phyloP scores from a whole-genome alignment of 2,329 filamentous ascomycete genomes.

The Nemania bipapillata region DNA sequence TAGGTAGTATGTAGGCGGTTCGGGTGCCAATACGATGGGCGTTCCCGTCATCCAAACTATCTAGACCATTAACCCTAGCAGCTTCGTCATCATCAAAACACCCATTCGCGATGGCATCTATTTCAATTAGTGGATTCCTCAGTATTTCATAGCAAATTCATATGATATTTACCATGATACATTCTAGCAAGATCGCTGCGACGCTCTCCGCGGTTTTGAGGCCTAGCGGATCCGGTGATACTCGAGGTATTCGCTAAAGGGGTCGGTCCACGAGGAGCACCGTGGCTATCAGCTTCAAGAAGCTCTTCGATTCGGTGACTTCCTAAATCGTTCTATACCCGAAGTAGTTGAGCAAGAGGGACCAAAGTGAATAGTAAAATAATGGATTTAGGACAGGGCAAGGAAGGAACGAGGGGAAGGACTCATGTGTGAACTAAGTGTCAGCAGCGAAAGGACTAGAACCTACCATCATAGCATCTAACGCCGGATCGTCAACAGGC shows the following conservation, averaged over 20 bases:
- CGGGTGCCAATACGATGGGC: conserved; percentile 38
- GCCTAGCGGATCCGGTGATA: too few species aligned
- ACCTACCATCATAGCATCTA: conserved; percentile 32
- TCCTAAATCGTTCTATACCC: conserved; percentile 42
- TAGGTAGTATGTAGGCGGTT: background rate
- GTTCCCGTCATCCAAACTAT: conserved; percentile 42
- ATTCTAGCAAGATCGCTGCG: background rate
- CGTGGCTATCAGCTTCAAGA: conserved; percentile 14
- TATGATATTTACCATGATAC: conserved; percentile 37
- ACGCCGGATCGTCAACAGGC: background rate
- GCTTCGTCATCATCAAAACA: conserved; percentile 41
- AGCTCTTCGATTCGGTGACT: conserved; percentile 41
- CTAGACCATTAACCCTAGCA: conserved; percentile 36
- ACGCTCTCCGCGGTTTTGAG: background rate
- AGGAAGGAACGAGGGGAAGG: background rate
- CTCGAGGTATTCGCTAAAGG: background rate
- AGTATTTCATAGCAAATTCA: background rate
- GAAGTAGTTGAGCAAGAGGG: conserved; percentile 1
- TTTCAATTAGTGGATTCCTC: conserved; percentile 14
- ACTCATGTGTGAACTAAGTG: background rate
- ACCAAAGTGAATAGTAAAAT: background rate
- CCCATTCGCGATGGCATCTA: conserved; percentile 38
- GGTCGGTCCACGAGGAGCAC: background rate
- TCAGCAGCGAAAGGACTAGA: background rate
- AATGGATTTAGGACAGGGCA: too few species aligned